phyloP scores from a whole-genome alignment of 2,329 filamentous ascomycete species.

The Hirsutella thompsonii region DNA sequence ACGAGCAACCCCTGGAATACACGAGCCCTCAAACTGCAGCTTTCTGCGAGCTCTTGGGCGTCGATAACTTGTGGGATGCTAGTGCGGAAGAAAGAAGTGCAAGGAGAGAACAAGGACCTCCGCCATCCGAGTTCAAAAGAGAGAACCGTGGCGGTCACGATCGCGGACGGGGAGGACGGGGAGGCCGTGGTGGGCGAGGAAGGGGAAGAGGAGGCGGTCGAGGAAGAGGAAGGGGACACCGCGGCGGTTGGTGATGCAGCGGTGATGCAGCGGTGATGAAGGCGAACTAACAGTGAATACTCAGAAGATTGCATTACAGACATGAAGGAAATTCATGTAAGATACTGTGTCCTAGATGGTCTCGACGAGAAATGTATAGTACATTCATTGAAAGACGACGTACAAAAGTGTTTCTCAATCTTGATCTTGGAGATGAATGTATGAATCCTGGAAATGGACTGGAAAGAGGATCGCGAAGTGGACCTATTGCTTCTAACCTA shows the following conservation, averaged over 20 bases:
- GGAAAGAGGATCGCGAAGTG: no score
- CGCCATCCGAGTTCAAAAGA: conserved; percentile 21
- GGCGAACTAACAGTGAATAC: no score
- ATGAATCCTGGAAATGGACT: no score
- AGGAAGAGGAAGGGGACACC: conserved; percentile 8
- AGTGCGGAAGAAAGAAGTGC: conserved; percentile 55
- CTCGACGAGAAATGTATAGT: no score
- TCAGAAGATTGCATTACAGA: no score
- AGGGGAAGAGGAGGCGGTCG: conserved; percentile 22
- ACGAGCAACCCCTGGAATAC: conserved; percentile 63
- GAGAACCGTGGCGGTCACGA: conserved; percentile 22
- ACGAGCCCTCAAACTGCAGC: conserved; percentile 74
- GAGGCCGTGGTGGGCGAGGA: conserved; percentile 7
- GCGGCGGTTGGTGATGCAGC: neutral
- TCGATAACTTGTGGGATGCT: conserved; percentile 64
- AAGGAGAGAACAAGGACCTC: conserved; percentile 45
- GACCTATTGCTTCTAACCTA: no score
- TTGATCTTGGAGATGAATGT: no score
- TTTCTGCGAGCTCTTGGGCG: conserved; percentile 67
- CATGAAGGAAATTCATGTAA: no score
- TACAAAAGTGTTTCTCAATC: no score
- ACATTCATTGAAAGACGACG: no score
- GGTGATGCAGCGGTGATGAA: no score
- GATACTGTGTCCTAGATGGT: no score
- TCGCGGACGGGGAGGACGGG: conserved; percentile 21